phyloP scores from a whole-genome alignment of 2,329 filamentous ascomycete species.

The Curvularia eragrostidis region DNA sequence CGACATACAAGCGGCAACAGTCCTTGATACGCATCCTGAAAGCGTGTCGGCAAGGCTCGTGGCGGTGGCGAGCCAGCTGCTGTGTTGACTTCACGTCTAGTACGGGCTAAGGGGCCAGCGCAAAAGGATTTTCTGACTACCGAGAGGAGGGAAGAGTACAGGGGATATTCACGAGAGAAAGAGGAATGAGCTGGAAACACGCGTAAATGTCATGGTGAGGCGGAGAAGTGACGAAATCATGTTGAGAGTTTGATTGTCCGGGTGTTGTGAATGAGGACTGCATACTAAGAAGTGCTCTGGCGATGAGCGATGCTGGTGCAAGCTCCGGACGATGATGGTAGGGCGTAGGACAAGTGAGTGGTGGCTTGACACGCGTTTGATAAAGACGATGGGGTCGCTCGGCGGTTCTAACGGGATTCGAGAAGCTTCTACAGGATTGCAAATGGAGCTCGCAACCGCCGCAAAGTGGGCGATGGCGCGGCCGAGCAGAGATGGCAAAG shows the following conservation, averaged over 20 bases:
- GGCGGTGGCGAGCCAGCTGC: not conserved
- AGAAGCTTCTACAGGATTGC: slow-evolving; percentile 11
- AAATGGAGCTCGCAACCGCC: slow-evolving; percentile 3
- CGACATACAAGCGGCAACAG: not conserved
- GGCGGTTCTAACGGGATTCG: slow-evolving; percentile 10
- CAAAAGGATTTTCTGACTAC: no score
- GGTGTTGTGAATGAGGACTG: no score
- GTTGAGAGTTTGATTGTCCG: no score
- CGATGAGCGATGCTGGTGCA: not conserved
- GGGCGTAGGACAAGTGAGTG: no score
- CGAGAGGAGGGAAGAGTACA: not conserved
- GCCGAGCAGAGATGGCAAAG: not conserved
- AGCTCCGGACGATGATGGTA: not conserved
- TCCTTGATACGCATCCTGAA: not conserved
- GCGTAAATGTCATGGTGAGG: no score
- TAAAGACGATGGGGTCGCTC: not conserved
- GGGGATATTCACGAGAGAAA: no score
- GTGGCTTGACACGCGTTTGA: not conserved
- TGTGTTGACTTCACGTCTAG: not conserved
- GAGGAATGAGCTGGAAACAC: no score
- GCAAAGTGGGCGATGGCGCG: not conserved
- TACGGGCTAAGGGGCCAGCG: no score
- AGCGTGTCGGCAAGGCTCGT: no score
- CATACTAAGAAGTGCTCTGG: no score
- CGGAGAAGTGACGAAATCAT: no score